These are phyloP conservation scores for Golubevia sp. DNA, from an alignment of 1,284 basidiomycete species.

Conservation along the genomic window DNA sequence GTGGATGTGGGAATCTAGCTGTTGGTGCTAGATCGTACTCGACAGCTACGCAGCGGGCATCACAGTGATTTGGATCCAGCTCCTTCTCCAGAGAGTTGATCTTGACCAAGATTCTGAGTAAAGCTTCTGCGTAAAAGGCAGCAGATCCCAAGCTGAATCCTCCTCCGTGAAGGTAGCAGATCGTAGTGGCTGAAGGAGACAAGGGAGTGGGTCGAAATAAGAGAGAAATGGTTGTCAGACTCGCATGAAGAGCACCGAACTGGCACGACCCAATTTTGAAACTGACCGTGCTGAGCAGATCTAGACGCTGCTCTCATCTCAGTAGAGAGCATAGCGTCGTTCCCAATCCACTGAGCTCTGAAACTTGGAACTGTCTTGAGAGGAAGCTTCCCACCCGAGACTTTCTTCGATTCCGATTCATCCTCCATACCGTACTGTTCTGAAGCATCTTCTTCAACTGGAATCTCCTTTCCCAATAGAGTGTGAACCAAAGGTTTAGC, in stretches of 20 bases:
- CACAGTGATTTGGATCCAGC: neutral
- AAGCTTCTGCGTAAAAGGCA: constrained; percentile 56
- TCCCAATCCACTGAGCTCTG: constrained; percentile 51
- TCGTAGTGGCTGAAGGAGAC: constrained; percentile 32
- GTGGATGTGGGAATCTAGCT: constrained; percentile 41
- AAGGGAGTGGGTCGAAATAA: no score
- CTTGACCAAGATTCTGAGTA: constrained; percentile 49
- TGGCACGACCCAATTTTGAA: constrained; percentile 8
- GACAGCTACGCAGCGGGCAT: constrained; percentile 44
- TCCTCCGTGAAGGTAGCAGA: constrained; percentile 56
- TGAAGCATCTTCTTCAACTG: neutral
- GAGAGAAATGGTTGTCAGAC: no score
- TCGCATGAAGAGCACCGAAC: no score
- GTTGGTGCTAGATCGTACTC: constrained; percentile 53
- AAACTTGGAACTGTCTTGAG: constrained; percentile 22
- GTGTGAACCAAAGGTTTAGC: constrained; percentile 29
- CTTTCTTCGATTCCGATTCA: constrained; percentile 1
- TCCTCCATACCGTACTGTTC: constrained; percentile 3
- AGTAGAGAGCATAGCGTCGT: constrained; percentile 16
- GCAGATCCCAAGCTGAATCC: constrained; percentile 58
- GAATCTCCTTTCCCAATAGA: constrained; percentile 4
- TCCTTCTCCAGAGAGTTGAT: constrained; percentile 17
- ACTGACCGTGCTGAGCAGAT: neutral
- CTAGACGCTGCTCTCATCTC: constrained; percentile 9
- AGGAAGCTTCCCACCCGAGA: no score